Percentiles rank a stretch among this genome's conserved stretches.
Conservation (phyloP, 2,329 filamentous ascomycete genomes). For the Alternaria alternata region DNA sequence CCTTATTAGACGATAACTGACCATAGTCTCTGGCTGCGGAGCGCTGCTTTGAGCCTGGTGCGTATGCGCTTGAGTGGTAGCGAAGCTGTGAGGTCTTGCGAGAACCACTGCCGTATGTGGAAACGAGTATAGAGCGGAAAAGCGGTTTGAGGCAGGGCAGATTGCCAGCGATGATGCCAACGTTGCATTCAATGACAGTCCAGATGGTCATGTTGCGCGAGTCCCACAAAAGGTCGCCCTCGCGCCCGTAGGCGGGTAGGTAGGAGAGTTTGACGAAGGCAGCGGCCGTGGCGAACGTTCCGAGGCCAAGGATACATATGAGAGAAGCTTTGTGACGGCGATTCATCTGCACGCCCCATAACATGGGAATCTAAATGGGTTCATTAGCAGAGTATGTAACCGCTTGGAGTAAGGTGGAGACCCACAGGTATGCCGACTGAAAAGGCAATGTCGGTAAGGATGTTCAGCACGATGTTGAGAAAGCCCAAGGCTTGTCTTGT, state of each 20-base stretch:
- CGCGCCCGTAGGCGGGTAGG: conserved; percentile 48
- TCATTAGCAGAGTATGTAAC: not conserved
- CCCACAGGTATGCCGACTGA: conserved; percentile 50
- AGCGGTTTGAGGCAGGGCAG: conserved; percentile 56
- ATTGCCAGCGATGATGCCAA: conserved; percentile 56
- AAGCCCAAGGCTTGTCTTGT: conserved; percentile 54
- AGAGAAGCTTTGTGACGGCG: conserved; percentile 48
- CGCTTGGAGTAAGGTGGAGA: not conserved
- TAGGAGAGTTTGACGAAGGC: conserved; percentile 53
- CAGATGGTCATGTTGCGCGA: conserved; percentile 58
- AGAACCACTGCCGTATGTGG: not conserved
- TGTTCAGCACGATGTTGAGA: conserved; percentile 55
- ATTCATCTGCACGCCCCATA: conserved; percentile 50
- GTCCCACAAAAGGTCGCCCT: conserved; percentile 52
- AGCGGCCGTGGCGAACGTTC: conserved; percentile 56
- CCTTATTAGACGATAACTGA: conserved; percentile 10
- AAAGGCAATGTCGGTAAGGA: conserved; percentile 54
- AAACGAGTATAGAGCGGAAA: not conserved
- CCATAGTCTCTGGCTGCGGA: conserved; percentile 17
- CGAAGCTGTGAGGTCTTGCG: not conserved
- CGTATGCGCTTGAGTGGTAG: not conserved
- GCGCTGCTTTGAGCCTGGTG: conserved; percentile 40
- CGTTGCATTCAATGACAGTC: conserved; percentile 55
- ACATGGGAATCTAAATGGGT: conserved; percentile 34
- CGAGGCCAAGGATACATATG: conserved; percentile 54